phyloP scores from a whole-genome alignment of 805 yeast species.

The Candida peoriensis region DNA sequence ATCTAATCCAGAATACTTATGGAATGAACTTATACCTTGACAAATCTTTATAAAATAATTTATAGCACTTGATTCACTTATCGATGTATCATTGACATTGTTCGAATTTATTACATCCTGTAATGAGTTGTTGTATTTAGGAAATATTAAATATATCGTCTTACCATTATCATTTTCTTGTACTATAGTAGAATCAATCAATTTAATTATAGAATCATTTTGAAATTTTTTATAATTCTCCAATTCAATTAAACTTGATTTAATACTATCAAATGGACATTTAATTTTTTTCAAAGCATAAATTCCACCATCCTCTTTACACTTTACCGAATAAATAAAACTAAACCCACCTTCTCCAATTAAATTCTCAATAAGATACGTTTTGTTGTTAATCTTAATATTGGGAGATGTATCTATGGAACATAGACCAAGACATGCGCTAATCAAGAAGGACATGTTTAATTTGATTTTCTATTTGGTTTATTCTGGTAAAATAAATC shows the following conservation, averaged over 20 bases:
- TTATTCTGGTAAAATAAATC: too few relatives aligned
- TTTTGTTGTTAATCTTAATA: slow-evolving; percentile 54
- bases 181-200: slow-evolving; percentile 65
- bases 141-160: slow-evolving; percentile 73
- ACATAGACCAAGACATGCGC: too few relatives aligned
- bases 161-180: slow-evolving; percentile 78
- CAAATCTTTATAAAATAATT: slow-evolving; percentile 63
- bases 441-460: too few relatives aligned
- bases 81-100: slow-evolving; percentile 46
- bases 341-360: slow-evolving; percentile 90
- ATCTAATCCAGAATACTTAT: too few relatives aligned
- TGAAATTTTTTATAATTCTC: slow-evolving; percentile 67
- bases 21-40: slow-evolving; percentile 73
- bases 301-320: slow-evolving; percentile 36
- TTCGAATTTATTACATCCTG: slow-evolving; percentile 74
- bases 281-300: slow-evolving; percentile 83
- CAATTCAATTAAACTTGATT: slow-evolving; percentile 71
- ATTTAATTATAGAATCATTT: slow-evolving; percentile 60
- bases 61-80: slow-evolving; percentile 62
- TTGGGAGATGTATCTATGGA: too few relatives aligned
- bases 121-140: slow-evolving; percentile 66
- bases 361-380: slow-evolving; percentile 60
- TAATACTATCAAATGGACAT: slow-evolving; percentile 77
- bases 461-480: too few relatives aligned
- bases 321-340: slow-evolving; percentile 75